These are phyloP conservation scores for Mytilinidion resinicola DNA, from an alignment of 495 filamentous ascomycete genomes.

Conservation along the genomic window DNA sequence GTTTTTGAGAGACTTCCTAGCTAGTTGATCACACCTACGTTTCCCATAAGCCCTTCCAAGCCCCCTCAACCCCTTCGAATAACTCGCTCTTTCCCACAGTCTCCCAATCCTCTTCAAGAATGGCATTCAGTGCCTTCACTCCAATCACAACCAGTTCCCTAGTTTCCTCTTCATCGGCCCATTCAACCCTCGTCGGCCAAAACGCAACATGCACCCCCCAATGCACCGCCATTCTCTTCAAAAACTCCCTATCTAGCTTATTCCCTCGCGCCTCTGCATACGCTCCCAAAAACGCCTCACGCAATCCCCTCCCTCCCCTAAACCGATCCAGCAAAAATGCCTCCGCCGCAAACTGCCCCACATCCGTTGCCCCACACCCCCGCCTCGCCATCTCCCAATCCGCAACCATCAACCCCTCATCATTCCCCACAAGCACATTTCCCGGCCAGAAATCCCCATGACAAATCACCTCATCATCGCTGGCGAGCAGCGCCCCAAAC, in stretches of 20 bases:
- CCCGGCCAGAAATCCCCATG: conserved; percentile 40
- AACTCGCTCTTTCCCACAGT: conserved; percentile 1
- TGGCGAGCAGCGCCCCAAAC: conserved; percentile 29
- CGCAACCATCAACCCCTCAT: conserved; percentile 26
- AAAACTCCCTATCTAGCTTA: conserved; percentile 15
- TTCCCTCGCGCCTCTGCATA: conserved; percentile 21
- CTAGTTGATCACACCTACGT: too few relatives aligned
- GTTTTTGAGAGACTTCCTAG: too few relatives aligned
- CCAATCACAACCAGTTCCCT: conserved; percentile 28
- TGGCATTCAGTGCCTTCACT: conserved; percentile 19
- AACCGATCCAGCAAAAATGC: conserved; percentile 37
- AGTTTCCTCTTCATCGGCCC: conserved; percentile 31
- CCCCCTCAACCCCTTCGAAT: conserved; percentile 3
- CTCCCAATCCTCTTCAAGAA: conserved; percentile 20
- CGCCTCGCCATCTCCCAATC: conserved; percentile 39
- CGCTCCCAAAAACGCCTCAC: conserved; percentile 26
- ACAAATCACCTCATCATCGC: conserved; percentile 34
- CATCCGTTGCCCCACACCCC: conserved; percentile 34
- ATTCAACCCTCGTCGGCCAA: conserved; percentile 34
- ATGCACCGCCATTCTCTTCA: conserved; percentile 31
- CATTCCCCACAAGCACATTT: conserved; percentile 19
- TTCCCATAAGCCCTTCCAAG: too few relatives aligned
- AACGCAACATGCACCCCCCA: conserved; percentile 34
- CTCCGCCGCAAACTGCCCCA: conserved; percentile 38
- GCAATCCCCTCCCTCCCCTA: conserved; percentile 31